These are phyloP conservation scores for Aspergillus sojae DNA, from an alignment of 2,329 filamentous ascomycete species.

Conservation along the genomic window DNA sequence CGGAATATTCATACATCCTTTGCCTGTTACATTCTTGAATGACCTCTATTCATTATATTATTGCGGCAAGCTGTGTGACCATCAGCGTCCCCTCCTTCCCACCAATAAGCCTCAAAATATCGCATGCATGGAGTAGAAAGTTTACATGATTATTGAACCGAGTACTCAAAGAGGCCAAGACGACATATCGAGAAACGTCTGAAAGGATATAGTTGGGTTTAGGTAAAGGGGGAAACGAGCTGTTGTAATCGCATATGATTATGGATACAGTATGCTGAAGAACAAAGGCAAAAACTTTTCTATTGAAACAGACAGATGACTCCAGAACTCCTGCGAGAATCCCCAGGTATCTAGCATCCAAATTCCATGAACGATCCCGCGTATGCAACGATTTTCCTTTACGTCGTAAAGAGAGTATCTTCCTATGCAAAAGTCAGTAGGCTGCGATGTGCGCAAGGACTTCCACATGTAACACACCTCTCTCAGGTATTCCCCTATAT, in stretches of 20 bases:
- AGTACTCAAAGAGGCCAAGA: background rate
- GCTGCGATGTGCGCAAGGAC: background rate
- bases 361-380: conserved; percentile 26
- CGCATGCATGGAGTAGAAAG: background rate
- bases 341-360: conserved; percentile 27
- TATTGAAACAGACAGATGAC: conserved; percentile 24
- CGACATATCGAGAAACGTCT: too few species aligned
- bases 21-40: background rate
- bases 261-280: conserved; percentile 1
- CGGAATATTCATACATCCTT: background rate
- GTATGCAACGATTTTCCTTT: conserved; percentile 20
- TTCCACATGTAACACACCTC: conserved; percentile 53
- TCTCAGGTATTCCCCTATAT: conserved; percentile 91
- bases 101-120: background rate
- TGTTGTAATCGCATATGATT: background rate
- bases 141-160: background rate
- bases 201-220: background rate
- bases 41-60: background rate
- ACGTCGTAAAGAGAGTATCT: conserved; percentile 65
- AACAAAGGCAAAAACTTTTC: conserved; percentile 16
- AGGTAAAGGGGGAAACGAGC: background rate
- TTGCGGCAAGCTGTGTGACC: background rate
- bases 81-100: background rate
- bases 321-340: conserved; percentile 30
- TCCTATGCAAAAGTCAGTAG: conserved; percentile 45